Conservation (phyloP, 345 rosid genomes). For the Tarenaya hassleriana region DNA sequence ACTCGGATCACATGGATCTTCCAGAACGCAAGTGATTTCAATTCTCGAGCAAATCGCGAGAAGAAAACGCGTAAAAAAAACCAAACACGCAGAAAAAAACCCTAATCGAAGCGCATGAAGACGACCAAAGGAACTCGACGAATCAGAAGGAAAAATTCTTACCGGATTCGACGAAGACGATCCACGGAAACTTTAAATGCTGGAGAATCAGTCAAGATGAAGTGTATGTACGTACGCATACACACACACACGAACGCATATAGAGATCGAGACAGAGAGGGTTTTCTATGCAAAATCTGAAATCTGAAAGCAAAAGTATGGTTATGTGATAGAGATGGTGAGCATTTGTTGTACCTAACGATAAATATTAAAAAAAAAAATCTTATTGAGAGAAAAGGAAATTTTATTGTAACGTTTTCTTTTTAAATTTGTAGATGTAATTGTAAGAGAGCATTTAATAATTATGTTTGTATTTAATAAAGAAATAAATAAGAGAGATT, state of each 20-base stretch:
- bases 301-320: conserved; percentile 22
- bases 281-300: not conserved
- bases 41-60: not conserved
- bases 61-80: conserved; percentile 4
- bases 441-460: too few species aligned
- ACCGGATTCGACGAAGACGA: conserved; percentile 16
- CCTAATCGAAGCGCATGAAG: not conserved
- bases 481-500: conserved; percentile 16
- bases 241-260: too few species aligned
- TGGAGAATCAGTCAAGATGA: not conserved
- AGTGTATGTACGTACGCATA: not conserved
- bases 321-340: conserved; percentile 22
- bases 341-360: conserved; percentile 27
- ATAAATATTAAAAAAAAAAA: conserved; percentile 7
- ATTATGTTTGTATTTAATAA: too few species aligned
- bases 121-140: conserved; percentile 3
- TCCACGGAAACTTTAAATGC: not conserved
- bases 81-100: not conserved
- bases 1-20: conserved; percentile 27
- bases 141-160: conserved; percentile 12
- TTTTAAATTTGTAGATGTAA: too few species aligned
- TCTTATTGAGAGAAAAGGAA: not conserved
- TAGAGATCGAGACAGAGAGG: conserved; percentile 9
- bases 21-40: conserved; percentile 12
- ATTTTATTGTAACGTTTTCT: not conserved